Conservation (phyloP, 2,329 filamentous ascomycete species). For the Aspergillus sp. region DNA sequence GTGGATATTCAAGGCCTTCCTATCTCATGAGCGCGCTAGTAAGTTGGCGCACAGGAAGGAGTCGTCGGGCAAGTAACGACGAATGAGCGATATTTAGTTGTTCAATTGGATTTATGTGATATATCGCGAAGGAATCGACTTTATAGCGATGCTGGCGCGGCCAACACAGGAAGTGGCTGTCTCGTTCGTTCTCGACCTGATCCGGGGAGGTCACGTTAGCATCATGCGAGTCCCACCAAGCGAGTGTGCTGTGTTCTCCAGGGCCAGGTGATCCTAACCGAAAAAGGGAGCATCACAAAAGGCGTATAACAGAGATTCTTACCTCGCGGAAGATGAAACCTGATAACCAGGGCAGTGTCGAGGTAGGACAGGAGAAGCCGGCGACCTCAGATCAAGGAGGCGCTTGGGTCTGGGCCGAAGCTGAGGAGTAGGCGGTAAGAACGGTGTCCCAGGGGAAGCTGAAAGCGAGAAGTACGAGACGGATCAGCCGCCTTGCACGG, state of each 20-base stretch:
- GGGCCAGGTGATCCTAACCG: neutral
- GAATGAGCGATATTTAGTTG: neutral
- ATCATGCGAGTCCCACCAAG: slow-evolving; percentile 22
- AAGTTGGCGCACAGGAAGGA: neutral
- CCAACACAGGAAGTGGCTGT: slow-evolving; percentile 3
- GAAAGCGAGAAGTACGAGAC: slow-evolving; percentile 27
- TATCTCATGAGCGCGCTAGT: slow-evolving; percentile 19
- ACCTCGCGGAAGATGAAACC: slow-evolving; percentile 16
- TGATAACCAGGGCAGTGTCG: slow-evolving; percentile 13
- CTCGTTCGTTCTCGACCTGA: slow-evolving; percentile 18
- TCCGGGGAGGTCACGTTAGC: slow-evolving; percentile 34
- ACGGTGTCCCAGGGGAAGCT: slow-evolving; percentile 23
- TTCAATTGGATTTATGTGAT: slow-evolving; percentile 9
- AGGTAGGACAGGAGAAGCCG: slow-evolving; percentile 17
- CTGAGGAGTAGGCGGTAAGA: slow-evolving; percentile 29
- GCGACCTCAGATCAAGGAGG: slow-evolving; percentile 30
- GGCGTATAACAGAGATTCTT: slow-evolving; percentile 8
- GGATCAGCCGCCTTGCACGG: slow-evolving; percentile 31
- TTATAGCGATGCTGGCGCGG: slow-evolving; percentile 12
- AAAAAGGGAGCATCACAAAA: neutral
- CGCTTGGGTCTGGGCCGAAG: slow-evolving; percentile 29
- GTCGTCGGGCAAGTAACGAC: neutral
- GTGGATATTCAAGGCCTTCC: slow-evolving; percentile 5
- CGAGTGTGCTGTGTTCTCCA: slow-evolving; percentile 13
- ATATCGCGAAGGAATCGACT: neutral